Conservation (phyloP, 768 basidiomycete species). For the Calocera cornea region DNA sequence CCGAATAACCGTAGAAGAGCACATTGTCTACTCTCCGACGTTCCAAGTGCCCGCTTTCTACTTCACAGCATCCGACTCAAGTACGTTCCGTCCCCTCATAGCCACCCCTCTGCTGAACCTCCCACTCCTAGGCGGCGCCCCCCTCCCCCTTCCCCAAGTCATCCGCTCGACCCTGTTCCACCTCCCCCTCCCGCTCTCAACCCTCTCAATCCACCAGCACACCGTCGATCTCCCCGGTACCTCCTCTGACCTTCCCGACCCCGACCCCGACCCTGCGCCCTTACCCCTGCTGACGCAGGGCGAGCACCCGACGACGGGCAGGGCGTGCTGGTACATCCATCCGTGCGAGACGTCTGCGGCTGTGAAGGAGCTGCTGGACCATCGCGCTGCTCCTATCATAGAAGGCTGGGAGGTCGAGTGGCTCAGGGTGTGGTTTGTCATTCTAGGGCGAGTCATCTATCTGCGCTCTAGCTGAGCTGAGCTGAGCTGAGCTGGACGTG, state of each 20-base stretch:
- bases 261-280: conserved; percentile 16
- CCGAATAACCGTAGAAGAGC: conserved; percentile 37
- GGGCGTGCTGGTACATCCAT: conserved; percentile 73
- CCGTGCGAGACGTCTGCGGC: conserved; percentile 63
- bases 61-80: conserved; percentile 51
- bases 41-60: conserved; percentile 77
- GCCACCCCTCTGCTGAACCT: conserved; percentile 11
- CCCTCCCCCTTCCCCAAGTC: conserved; percentile 44
- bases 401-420: conserved; percentile 10
- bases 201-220: conserved; percentile 26
- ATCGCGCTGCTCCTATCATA: conserved; percentile 14
- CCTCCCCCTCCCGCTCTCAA: conserved; percentile 2
- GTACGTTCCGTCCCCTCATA: conserved; percentile 36
- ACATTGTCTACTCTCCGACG: conserved; percentile 60
- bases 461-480: conserved; percentile 22
- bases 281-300: conserved; percentile 76
- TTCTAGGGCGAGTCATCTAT: conserved; percentile 53
- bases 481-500: background rate
- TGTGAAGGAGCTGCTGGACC: conserved; percentile 54
- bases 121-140: conserved; percentile 44
- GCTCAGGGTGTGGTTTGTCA: conserved; percentile 62
- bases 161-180: conserved; percentile 49
- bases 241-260: conserved; percentile 7
- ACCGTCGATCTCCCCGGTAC: background rate
- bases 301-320: conserved; percentile 68